Base-by-base conservation (phyloP, 164 flowering plant species). In the Chloranthus sessilifolius region DNA sequence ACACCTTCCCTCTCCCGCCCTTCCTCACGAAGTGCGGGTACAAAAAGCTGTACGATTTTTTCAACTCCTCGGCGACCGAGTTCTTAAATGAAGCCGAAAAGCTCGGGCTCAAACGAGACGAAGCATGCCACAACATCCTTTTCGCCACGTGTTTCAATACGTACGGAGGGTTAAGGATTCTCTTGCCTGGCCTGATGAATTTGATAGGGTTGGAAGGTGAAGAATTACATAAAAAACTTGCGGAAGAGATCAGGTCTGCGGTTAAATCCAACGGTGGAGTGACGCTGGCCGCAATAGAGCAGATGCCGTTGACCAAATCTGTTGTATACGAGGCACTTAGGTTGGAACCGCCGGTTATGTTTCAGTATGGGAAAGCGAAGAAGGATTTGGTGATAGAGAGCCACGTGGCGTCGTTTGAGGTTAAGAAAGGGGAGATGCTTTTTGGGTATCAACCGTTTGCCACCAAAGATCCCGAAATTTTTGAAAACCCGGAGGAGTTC, bases 371-470 rank as follows among this genome's bases (percentile, higher is more conserved):
- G 0, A 70, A 48, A 31, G 90, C 86, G 0, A 78, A 58, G 65
- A 48, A 62, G 38, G 80, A 82, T 52, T 8, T 78, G n/a, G 55
- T 72, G 20, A 33, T 82, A 36, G 35, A 49, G 2, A 71, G 67
- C 53, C 86, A 82, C 23, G 82, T 71, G 1, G 70, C 83, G 0
- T 30, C 61, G 0, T 82, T 50, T 48, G 38, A 68, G 59, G 65
- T 82, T 53, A 75, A 77, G 65, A 65, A 75, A 51, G 89, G 81
- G 0, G 83, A 82, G 60, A 56, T 72, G 75, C 27, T 79, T 5
- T 74, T 68, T 36, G 90, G 86, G 30, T 74, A 53, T 44, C 83
- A 80, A 52, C 74, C 77, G 5, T 64, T 80, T 2, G 86, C 78
- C 1, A 78, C 82, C 0, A 72, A 64, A 31, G 85, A 83, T 48